Evolutionary conservation across 2,329 filamentous ascomycete genomes (phyloP), one percentile per base, ranked within the genome.

Genomic region (Fusarium solani-melongenae): DNA sequence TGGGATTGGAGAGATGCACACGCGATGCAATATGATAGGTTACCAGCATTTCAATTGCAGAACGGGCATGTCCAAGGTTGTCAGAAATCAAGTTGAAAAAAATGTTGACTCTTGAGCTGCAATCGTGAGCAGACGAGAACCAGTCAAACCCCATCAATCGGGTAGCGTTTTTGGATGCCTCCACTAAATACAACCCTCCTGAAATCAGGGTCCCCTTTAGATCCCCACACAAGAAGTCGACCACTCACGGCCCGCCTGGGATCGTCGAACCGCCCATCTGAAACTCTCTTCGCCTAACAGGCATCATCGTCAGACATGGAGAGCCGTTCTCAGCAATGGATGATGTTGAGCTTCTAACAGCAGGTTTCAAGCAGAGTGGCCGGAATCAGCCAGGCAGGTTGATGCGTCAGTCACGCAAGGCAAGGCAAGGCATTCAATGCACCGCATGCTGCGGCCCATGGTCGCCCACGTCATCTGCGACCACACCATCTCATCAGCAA

Each of bases 1-100:
- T 31, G 56, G 66, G 73, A 77, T 77, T 77, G 72, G 67, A 59
- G 38, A 53, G 39, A 60, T 55, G 53, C 51, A 64, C 62, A 56
- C 31, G 41, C 58, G 59, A 55, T 55, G 59, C 62, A 62, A 65
- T 44, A 49, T 64, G 56, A 63, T 51, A 68, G 44, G 46, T 39
- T 63, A 69, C 56, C 61, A 64, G 69, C 61, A 72, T 62, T 67
- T 55, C 39, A 9, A 46, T 27, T 62, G 51, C 63, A 53, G 57
- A 46, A 46, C 31, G 39, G 39, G 24, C 10, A 67, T 38, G 22
- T 61, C 53, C 27, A 29, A 33, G 27, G 34, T 46, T 24, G 22
- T 22, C 39, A 66, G 38, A 56, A 63, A 61, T 49, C 36, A 66
- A 57, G 46, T 61, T 49, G 5, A 7, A 17, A 17, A 24, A 17